Evolutionary conservation across 2,329 filamentous ascomycete genomes (phyloP).

Genomic region (Trichoderma pleuroti): DNA sequence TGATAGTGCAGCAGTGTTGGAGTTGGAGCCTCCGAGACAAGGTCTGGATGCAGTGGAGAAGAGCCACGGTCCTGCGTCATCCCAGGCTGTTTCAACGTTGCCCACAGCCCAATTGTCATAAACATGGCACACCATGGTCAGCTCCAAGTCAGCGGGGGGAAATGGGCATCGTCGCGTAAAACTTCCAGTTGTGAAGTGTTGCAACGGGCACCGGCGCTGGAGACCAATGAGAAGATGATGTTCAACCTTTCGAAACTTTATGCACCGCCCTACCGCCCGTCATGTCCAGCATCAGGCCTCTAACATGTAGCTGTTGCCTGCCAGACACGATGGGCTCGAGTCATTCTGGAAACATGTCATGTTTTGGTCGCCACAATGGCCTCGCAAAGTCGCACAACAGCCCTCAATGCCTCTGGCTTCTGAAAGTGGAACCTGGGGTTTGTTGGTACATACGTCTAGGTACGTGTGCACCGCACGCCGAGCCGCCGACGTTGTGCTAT

Average conservation of each 20-base stretch:
- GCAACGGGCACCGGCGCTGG: not conserved
- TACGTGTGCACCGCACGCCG: not conserved
- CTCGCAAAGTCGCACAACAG: not conserved
- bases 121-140: not conserved
- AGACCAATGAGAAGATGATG: not conserved
- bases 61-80: slow-evolving; percentile 2
- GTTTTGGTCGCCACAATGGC: not conserved
- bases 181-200: not conserved
- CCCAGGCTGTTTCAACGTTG: not conserved
- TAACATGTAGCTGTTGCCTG: not conserved
- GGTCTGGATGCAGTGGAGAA: not conserved
- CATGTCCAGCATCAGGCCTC: not conserved
- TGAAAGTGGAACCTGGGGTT: not conserved
- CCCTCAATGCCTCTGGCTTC: not conserved
- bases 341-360: not conserved
- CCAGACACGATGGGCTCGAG: no score
- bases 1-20: not conserved
- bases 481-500: not conserved
- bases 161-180: not conserved
- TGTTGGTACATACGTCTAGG: no score
- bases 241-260: not conserved
- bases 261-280: not conserved
- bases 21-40: not conserved
- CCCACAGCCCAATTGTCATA: not conserved
- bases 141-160: not conserved